A percentile compares a stretch with the other conserved stretches of the same genome.
Conservation (phyloP, 805 yeast species). For the Ogataea trehalophila region DNA sequence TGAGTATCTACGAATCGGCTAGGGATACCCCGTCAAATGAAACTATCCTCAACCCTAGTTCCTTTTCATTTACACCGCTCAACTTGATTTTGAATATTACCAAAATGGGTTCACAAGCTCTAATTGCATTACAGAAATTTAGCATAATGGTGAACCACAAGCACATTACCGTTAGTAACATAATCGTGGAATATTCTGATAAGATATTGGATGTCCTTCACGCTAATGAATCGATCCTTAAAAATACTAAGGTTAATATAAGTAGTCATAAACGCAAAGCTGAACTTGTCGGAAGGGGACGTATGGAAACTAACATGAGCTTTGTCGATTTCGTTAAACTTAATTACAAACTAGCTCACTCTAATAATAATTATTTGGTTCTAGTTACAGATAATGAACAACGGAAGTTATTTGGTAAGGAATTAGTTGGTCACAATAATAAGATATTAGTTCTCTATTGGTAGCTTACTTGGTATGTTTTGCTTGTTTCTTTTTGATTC, state of each 20-base stretch:
- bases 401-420: constrained; percentile 9
- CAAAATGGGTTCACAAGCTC: constrained; percentile 14
- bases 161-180: constrained; percentile 9
- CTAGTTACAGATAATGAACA: constrained; percentile 15
- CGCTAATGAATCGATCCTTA: constrained; percentile 3
- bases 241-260: constrained; percentile 9
- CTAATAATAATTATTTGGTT: constrained; percentile 18
- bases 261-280: not conserved
- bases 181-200: constrained; percentile 8
- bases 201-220: constrained; percentile 6
- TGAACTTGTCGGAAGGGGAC: not conserved
- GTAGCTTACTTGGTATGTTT: not conserved
- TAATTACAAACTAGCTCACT: not conserved
- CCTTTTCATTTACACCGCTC: constrained; percentile 22
- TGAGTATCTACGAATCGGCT: not conserved
- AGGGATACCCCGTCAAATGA: constrained; percentile 18
- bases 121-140: constrained; percentile 23
- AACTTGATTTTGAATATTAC: constrained; percentile 18
- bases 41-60: constrained; percentile 26
- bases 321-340: constrained; percentile 7
- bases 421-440: constrained; percentile 17
- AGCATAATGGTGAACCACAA: constrained; percentile 19
- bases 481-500: not conserved
- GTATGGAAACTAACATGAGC: not conserved
- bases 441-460: constrained; percentile 23